Evolutionary conservation across 2,329 filamentous ascomycete genomes (phyloP).

Genomic region (Ophiostoma montium): DNA sequence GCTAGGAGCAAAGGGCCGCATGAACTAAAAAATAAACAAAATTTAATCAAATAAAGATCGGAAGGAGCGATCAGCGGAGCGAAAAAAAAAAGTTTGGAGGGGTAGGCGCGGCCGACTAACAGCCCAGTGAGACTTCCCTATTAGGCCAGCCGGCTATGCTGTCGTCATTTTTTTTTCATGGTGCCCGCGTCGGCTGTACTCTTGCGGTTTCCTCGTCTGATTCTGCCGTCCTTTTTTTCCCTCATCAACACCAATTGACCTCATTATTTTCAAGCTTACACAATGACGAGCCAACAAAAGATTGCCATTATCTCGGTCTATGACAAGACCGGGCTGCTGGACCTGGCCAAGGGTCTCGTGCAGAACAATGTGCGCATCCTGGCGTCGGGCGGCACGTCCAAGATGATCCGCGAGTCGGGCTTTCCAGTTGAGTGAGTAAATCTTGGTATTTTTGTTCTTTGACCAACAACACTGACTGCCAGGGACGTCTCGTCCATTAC

Average conservation of each 20-base stretch:
- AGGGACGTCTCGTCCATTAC: slow-evolving; percentile 97
- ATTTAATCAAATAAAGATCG: not conserved
- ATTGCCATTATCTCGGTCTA: slow-evolving; percentile 94
- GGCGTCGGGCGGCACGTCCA: slow-evolving; percentile 87
- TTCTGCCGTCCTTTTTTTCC: not conserved
- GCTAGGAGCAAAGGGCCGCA: too few relatives aligned
- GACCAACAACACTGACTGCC: not conserved
- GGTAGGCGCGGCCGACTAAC: slow-evolving; percentile 6
- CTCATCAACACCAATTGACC: not conserved
- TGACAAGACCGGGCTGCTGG: slow-evolving; percentile 91
- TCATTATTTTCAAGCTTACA: too few relatives aligned
- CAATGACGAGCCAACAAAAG: slow-evolving; percentile 32
- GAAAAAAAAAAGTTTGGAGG: not conserved
- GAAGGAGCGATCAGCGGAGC: not conserved
- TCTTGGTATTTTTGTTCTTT: too few relatives aligned
- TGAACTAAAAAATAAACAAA: not conserved
- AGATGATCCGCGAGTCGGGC: slow-evolving; percentile 90
- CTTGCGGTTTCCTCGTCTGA: not conserved
- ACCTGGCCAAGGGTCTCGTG: slow-evolving; percentile 80
- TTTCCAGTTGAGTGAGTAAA: slow-evolving; percentile 88
- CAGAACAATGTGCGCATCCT: slow-evolving; percentile 84
- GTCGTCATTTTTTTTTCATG: slow-evolving; percentile 4
- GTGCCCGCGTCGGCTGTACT: not conserved
- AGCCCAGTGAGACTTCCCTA: slow-evolving; percentile 3
- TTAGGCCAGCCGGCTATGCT: not conserved